Evolutionary conservation across 2,329 filamentous ascomycete genomes (phyloP), one percentile per base, ranked within the genome.

Genomic region (Passalora sequoiae): DNA sequence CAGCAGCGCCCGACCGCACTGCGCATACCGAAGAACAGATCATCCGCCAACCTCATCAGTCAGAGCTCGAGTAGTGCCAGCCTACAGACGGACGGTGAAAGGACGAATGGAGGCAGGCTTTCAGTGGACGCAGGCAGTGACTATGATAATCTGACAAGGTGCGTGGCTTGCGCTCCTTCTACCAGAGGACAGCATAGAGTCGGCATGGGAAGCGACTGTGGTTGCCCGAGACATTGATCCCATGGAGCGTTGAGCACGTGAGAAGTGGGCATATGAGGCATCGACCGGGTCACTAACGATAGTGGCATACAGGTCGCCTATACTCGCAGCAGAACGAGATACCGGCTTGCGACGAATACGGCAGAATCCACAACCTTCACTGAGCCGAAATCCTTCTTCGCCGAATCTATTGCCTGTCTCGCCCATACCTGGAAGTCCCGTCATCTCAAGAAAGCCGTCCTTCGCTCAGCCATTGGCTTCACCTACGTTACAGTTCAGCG

Each of bases 331-430:
- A 30, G 60, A 64, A 44, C 58, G 59, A 29, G 59, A 63, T 33
- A 65, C 59, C 91, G 67, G 92, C 55, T 77, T 98, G 61, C 84
- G 89, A 63, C 85, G 92, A 60, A 98, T 98, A 66, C 86, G 92
- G 64, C 91, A 96, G 67, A 49, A 57, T 6, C 58, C 55, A 30
- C 45, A 47, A 81, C 89, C 60, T 82, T 83, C 45, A 13, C 35
- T 48, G 17, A 74, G 83, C 44, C 83, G 83, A 20, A 67, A 84
- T 47, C 80, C 82, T 33, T 75, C 76, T 35, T 70, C 76, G 43
- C 84, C 83, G 29, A 76, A 74, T 53, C 66, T 85, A 87, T 61
- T 95, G 94, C 65, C 86, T 86, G 65, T 89, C 92, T 67, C 51
- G 15, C 49, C 53, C 9, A 40, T 50, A 15, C 83, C 89, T 60